A percentile compares a stretch with the other conserved stretches of the same genome.
These are phyloP conservation scores for Trichoderma breve DNA, from an alignment of 2,329 filamentous ascomycete genomes.

Conservation along the genomic window DNA sequence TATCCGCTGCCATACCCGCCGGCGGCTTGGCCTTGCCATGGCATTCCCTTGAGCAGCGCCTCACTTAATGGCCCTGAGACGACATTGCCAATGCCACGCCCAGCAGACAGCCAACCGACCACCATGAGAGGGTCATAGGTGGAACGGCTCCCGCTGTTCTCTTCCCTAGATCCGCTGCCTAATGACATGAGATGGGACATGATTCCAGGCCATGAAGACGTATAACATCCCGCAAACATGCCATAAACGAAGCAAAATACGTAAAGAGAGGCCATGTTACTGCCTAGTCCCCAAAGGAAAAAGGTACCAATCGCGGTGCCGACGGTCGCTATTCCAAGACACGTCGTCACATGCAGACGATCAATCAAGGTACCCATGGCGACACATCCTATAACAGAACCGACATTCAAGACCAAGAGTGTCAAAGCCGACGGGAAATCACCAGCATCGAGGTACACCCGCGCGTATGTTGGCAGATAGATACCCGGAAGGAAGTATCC, in stretches of 20 bases:
- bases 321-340: slow-evolving; percentile 55
- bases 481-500: slow-evolving; percentile 65
- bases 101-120: slow-evolving; percentile 56
- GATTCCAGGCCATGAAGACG: slow-evolving; percentile 60
- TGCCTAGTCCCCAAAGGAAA: slow-evolving; percentile 60
- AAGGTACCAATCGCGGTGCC: slow-evolving; percentile 57
- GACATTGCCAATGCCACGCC: slow-evolving; percentile 61
- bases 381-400: slow-evolving; percentile 57
- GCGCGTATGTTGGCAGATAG: slow-evolving; percentile 59
- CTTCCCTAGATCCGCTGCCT: neutral
- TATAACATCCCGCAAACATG: slow-evolving; percentile 63
- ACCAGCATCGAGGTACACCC: slow-evolving; percentile 44
- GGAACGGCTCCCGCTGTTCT: neutral
- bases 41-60: slow-evolving; percentile 45
- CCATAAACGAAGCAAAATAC: slow-evolving; percentile 63
- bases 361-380: slow-evolving; percentile 58
- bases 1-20: slow-evolving; percentile 36
- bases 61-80: slow-evolving; percentile 56
- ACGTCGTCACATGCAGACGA: slow-evolving; percentile 50
- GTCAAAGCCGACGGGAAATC: slow-evolving; percentile 54
- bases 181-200: slow-evolving; percentile 41
- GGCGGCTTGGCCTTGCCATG: slow-evolving; percentile 39
- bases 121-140: slow-evolving; percentile 51
- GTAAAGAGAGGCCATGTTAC: slow-evolving; percentile 52
- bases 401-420: slow-evolving; percentile 58